These are phyloP conservation scores for Myriosclerotinia scirpicola DNA, from an alignment of 2,329 filamentous ascomycete species.

Conservation along the genomic window DNA sequence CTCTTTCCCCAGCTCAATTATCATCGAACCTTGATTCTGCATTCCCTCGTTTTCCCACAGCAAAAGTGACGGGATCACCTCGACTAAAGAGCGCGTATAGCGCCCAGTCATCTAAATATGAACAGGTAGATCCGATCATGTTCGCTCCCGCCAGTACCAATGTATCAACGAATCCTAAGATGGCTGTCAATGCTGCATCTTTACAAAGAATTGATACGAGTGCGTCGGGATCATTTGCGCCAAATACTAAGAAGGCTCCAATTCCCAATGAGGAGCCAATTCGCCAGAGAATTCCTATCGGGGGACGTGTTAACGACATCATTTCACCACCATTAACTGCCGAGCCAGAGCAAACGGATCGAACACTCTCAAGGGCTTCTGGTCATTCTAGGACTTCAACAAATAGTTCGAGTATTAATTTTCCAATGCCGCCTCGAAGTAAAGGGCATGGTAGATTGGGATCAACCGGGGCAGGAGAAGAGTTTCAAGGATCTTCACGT, in stretches of 20 bases:
- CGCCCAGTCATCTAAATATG: constrained; percentile 26
- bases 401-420: constrained; percentile 31
- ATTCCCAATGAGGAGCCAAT: constrained; percentile 32
- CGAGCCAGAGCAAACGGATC: constrained; percentile 24
- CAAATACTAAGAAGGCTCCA: constrained; percentile 41
- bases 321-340: constrained; percentile 22
- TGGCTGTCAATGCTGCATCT: constrained; percentile 47
- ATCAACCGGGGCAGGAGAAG: constrained; percentile 44
- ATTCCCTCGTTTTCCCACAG: constrained; percentile 54
- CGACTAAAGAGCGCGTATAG: constrained; percentile 27
- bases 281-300: constrained; percentile 36
- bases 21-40: constrained; percentile 50
- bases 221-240: constrained; percentile 65
- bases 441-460: constrained; percentile 61
- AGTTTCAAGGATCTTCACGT: constrained; percentile 44
- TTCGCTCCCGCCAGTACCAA: constrained; percentile 38
- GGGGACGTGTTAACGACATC: constrained; percentile 29
- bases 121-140: constrained; percentile 45
- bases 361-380: constrained; percentile 31
- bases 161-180: constrained; percentile 47
- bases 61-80: constrained; percentile 37
- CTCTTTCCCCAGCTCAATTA: constrained; percentile 47
- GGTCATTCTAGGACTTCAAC: constrained; percentile 34
- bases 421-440: constrained; percentile 42
- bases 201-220: constrained; percentile 65